Percentiles rank a stretch among this genome's conserved stretches.
Conservation (phyloP, 2,329 filamentous ascomycete species). For the Mollisia scopiformis region DNA sequence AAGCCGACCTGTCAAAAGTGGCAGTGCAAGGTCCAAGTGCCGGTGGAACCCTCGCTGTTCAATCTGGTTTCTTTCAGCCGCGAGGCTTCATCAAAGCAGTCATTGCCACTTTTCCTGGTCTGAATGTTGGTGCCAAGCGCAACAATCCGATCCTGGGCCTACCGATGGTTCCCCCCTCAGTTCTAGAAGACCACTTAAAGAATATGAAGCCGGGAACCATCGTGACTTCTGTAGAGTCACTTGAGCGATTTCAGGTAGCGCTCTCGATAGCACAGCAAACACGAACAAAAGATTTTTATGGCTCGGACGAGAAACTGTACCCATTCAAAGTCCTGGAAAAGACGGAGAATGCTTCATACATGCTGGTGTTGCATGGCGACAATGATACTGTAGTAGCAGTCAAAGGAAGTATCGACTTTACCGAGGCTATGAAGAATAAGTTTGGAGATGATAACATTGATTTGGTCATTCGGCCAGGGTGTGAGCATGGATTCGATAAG, state of each 20-base stretch:
- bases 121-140: background rate
- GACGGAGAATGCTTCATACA: conserved; percentile 7
- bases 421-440: conserved; percentile 6
- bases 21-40: conserved; percentile 19
- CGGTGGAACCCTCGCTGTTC: conserved; percentile 14
- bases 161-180: background rate
- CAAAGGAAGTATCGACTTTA: conserved; percentile 13
- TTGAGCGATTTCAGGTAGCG: conserved; percentile 10
- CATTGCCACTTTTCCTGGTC: conserved; percentile 15
- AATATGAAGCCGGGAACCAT: conserved; percentile 13
- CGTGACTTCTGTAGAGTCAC: conserved; percentile 15
- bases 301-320: conserved; percentile 1
- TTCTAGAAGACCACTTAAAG: conserved; percentile 12
- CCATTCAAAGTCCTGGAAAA: conserved; percentile 11
- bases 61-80: conserved; percentile 15
- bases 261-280: conserved; percentile 10
- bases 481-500: conserved; percentile 18
- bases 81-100: conserved; percentile 15
- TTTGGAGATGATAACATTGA: conserved; percentile 12
- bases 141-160: conserved; percentile 10
- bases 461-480: conserved; percentile 12
- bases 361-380: conserved; percentile 16
- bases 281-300: conserved; percentile 7
- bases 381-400: conserved; percentile 19
- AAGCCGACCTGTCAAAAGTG: conserved; percentile 13